phyloP scores from a whole-genome alignment of 495 filamentous ascomycete genomes.

The Daldinia concentrica region DNA sequence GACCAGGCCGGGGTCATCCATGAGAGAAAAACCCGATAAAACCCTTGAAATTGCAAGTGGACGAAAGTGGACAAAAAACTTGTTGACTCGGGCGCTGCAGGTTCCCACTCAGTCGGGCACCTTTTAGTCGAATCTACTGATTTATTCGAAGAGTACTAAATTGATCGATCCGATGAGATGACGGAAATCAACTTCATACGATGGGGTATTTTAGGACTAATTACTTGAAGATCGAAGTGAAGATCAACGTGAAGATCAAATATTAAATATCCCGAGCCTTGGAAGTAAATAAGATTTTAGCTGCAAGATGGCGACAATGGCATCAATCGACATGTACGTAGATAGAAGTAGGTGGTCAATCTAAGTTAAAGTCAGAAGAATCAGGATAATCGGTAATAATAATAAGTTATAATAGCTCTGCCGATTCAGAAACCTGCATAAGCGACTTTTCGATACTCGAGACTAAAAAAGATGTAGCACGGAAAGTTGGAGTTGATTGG shows the following conservation, averaged over 20 bases:
- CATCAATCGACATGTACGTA: conserved; percentile 19
- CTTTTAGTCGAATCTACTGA: conserved; percentile 6
- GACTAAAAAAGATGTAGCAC: conserved; percentile 24
- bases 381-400: conserved; percentile 27
- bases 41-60: conserved; percentile 19
- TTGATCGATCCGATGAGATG: conserved; percentile 18
- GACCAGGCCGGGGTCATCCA: conserved; percentile 39
- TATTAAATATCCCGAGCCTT: conserved; percentile 2
- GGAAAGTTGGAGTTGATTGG: conserved; percentile 23
- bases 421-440: conserved; percentile 42
- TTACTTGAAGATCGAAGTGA: neutral
- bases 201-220: neutral
- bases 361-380: conserved; percentile 12
- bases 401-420: conserved; percentile 22
- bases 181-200: conserved; percentile 14
- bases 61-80: conserved; percentile 35
- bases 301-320: conserved; percentile 12
- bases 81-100: conserved; percentile 38
- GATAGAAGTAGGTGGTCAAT: neutral
- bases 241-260: neutral
- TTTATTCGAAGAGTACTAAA: conserved; percentile 3
- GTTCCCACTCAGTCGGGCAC: conserved; percentile 35
- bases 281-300: conserved; percentile 1
- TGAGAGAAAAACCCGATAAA: conserved; percentile 24
- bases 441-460: conserved; percentile 20